Evolutionary conservation across 148 eudicot genomes (phyloP).

Genomic region (Rhododendron griersonianum): DNA sequence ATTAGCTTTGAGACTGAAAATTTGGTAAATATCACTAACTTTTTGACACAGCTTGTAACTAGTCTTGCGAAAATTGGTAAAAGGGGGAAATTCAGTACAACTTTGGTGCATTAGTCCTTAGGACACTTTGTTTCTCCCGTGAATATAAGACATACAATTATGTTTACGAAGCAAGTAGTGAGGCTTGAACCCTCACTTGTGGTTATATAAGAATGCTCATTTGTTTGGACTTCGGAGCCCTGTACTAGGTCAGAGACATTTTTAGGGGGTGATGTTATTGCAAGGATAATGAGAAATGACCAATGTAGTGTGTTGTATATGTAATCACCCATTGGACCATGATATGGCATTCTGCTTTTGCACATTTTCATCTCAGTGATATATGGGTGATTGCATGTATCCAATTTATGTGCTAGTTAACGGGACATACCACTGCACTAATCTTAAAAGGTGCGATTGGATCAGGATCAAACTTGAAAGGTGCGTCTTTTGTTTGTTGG

Average conservation of each 20-base stretch:
- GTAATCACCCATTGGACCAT: background rate
- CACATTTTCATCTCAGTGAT: background rate
- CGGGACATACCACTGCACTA: too few relatives aligned
- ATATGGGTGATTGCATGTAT: too few relatives aligned
- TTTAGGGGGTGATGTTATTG: background rate
- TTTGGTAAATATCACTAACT: background rate
- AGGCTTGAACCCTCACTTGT: background rate
- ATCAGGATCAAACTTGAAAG: constrained; percentile 2
- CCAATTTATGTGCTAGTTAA: too few relatives aligned
- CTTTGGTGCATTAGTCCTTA: background rate
- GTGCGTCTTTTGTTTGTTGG: background rate
- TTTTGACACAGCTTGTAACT: background rate
- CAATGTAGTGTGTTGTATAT: background rate
- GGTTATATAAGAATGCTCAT: background rate
- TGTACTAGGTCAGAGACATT: background rate
- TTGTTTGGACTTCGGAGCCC: background rate
- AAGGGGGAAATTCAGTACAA: background rate
- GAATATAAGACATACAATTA: background rate
- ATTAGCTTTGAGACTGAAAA: background rate
- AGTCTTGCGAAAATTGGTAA: background rate
- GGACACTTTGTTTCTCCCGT: background rate
- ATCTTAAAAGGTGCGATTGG: background rate
- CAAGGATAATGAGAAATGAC: background rate
- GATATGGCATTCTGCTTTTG: background rate
- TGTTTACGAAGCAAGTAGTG: background rate